Base-by-base conservation (phyloP, 2,329 filamentous ascomycete species). In the Dichotomopilus funicola region DNA sequence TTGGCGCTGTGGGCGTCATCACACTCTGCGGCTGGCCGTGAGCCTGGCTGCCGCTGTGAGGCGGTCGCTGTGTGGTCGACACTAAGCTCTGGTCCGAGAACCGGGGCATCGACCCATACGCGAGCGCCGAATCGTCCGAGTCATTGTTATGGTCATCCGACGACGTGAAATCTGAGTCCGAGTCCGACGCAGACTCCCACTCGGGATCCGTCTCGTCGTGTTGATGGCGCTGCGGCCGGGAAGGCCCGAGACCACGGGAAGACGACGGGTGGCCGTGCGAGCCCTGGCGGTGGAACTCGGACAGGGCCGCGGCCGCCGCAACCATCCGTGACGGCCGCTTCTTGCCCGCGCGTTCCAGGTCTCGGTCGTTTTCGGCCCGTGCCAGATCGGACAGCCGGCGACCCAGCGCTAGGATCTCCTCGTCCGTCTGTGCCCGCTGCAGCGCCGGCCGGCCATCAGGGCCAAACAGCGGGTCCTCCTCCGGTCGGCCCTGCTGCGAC, bases 371-470 rank as follows among this genome's bases (percentile, higher is more conserved):
- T 51, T 80, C 74, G 51, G 74, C 72, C 56, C 71, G 73, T 12
- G 79, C 79, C 44, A 82, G 68, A 61, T 79, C 73, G 41, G 76
- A 75, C 48, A 83, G 73, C 64, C 80, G 73, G 53, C 77, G 75
- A 11, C 80, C 80, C 44, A 83, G 72, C 54, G 76, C 74, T 53
- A 80, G 65, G 36, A 83, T 83, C 67, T 83, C 80, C 57, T 81
- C 78, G 57, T 82, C 79, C 1, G 78, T 77, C 62, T 76, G 74
- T 53, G 69, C 70, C 37, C 71, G 66, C 49, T 64, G 56, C 47
- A 62, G 47, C 34, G 50, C 51, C 7, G 63, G 64, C 6, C 61
- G 63, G 13, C 62, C 63, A 55, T 66, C 64, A 12, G 64, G 62
- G 0, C 62, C 63, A 19, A 62, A 54, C 10, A 54, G 44, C 8